A percentile compares a stretch with the other conserved stretches of the same genome.
These are phyloP conservation scores for Irpex lacteus DNA, from an alignment of 1,284 basidiomycete species.

Conservation along the genomic window DNA sequence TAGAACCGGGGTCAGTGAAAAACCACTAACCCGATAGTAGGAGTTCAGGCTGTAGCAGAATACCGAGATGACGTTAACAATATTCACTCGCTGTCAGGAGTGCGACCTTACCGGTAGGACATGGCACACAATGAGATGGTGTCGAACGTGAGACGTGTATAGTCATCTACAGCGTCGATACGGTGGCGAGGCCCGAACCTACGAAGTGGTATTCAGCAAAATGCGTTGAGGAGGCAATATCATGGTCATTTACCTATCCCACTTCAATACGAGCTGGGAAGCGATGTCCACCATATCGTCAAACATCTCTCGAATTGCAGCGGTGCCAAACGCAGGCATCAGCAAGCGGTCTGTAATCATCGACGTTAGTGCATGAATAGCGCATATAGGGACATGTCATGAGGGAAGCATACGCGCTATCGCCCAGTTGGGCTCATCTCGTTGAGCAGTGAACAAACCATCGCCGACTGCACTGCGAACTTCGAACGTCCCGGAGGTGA, in stretches of 20 bases:
- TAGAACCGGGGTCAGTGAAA: background rate
- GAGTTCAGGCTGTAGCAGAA: slow-evolving; percentile 34
- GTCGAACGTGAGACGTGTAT: slow-evolving; percentile 47
- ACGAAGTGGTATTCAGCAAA: background rate
- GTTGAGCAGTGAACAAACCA: slow-evolving; percentile 38
- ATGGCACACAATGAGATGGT: slow-evolving; percentile 45
- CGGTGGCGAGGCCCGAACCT: slow-evolving; percentile 41
- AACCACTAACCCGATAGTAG: slow-evolving; percentile 31
- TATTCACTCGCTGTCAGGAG: background rate
- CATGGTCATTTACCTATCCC: slow-evolving; percentile 35
- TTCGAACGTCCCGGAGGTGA: slow-evolving; percentile 32
- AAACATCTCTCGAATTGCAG: slow-evolving; percentile 47
- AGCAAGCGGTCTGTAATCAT: slow-evolving; percentile 44
- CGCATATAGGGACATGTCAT: background rate
- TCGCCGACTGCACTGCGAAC: slow-evolving; percentile 42
- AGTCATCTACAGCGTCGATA: slow-evolving; percentile 46
- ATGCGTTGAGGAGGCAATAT: background rate
- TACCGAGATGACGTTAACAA: background rate
- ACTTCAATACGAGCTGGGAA: slow-evolving; percentile 45
- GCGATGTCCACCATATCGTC: slow-evolving; percentile 48
- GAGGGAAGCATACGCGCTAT: slow-evolving; percentile 37
- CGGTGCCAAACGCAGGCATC: slow-evolving; percentile 50
- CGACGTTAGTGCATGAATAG: background rate
- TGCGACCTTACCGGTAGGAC: slow-evolving; percentile 36
- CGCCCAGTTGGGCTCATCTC: slow-evolving; percentile 46